Base-by-base conservation (phyloP, 179 eudicot genomes). In the Heliamphora pulchella region DNA sequence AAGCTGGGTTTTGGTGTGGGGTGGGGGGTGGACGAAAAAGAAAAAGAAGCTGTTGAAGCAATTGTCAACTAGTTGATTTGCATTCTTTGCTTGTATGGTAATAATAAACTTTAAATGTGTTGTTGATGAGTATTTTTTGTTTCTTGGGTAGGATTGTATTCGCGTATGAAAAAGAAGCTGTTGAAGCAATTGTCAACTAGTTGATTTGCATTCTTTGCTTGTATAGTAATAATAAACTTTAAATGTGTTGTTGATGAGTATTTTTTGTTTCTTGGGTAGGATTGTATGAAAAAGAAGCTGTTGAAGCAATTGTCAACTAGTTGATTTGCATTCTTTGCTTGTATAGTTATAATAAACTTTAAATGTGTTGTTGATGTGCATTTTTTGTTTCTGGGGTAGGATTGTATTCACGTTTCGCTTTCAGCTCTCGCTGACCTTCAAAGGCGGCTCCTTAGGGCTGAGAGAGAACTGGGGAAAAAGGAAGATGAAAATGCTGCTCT, bases 401-500 rank as follows among this genome's bases (percentile, higher is more conserved):
- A 83, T 39, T 51, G 50, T 17, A 48, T 82, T 78, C 75, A 57
- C 78, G 80, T 87, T 61, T 85, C 82, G 44, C 66, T 81, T 63
- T 78, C 80, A 43, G 80, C 77, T 76, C 61, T 90, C 31, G 57
- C 81, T 61, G 86, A 85, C 48, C 90, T 90, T 59, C 85, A 86
- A 81, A 80, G 78, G 51, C 83, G 81, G 71, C 83, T 86, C 68
- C 59, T 80, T 14, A 84, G 80, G 72, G 84, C 91, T 1, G 97
- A 92, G 85, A 89, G 87, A 78, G 89, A 80, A 81, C 73, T 90
- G 64, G 86, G 51, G 76, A 79, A 82, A 64, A 93, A 89, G 90
- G 92, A 91, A 79, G 92, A 81, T 74, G 97, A 95, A 84, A 93
- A 95, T 76, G 83, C 84, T 62, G 83, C 86, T 54, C 82, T 95